Base-by-base conservation (phyloP, 805 yeast species). In the Candida caryicola region DNA sequence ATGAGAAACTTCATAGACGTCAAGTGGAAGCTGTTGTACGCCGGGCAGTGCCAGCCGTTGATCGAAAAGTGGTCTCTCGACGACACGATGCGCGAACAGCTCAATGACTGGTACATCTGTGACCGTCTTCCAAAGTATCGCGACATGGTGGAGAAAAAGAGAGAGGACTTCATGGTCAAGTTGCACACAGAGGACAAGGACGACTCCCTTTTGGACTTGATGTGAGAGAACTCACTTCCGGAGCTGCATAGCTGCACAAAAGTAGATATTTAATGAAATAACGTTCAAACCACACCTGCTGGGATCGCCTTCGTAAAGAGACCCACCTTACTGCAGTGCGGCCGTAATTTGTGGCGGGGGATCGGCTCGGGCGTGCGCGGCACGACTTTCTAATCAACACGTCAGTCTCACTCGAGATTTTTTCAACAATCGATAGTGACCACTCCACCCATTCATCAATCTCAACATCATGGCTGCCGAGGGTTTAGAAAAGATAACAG, bases 401-500 rank as follows among this genome's bases (percentile, higher is more conserved):
- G 41, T 37, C n/a, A 6, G 25, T 19, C 13, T 18, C 35, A 29
- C 31, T 17, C 41, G 41, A 21, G 16, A 27, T 17, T 28, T 36
- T 32, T 32, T 26, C 29, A 32, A 27, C 31, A 19, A 5, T 12
- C 14, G 17, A 10, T n/a, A n/a, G 19, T 16, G 10, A 21, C 10
- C 25, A 19, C 8, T 31, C 8, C 15, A 31, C 5, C 30, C 36
- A 33, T 12, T n/a, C 17, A 5, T 31, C 5, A 19, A n/a, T 16
- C 32, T 8, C 5, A 28, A 29, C 29, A 49, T 15, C 43, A 69
- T 68, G 73, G 76, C 77, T 54, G 55, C 64, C 37, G 82, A 77
- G 59, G 81, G 81, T 52, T 71, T 81, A 57, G 95, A 85, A 62
- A 85, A 83, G 62, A 56, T 85, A 43, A 75, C 88, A 28, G 95